These are phyloP conservation scores for Linum usitatissimum DNA, from an alignment of 345 rosid species.

Conservation along the genomic window DNA sequence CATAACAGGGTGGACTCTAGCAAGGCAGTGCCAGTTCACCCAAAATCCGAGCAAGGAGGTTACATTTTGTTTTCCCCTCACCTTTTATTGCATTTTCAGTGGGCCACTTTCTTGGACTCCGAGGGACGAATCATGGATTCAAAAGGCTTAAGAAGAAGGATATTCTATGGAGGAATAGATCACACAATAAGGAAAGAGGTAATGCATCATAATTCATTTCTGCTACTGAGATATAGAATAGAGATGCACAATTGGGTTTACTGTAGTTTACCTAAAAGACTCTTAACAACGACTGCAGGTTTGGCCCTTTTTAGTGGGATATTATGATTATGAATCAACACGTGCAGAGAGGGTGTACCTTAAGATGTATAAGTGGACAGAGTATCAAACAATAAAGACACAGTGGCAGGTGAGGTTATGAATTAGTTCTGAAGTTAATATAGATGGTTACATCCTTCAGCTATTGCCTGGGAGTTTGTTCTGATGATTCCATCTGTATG, in stretches of 20 bases:
- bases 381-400: slow-evolving; percentile 64
- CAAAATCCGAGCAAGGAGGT: no score
- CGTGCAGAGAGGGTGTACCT: slow-evolving; percentile 77
- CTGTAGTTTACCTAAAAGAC: slow-evolving; percentile 11
- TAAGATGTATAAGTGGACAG: slow-evolving; percentile 45
- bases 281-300: slow-evolving; percentile 35
- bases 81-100: slow-evolving; percentile 32
- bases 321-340: slow-evolving; percentile 66
- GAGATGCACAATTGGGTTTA: background rate
- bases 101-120: slow-evolving; percentile 70
- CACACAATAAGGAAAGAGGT: slow-evolving; percentile 74
- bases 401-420: slow-evolving; percentile 76
- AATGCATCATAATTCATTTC: background rate
- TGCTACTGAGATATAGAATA: background rate
- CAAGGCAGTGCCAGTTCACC: no score
- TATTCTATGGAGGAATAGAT: slow-evolving; percentile 90
- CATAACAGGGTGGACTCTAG: no score
- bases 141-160: slow-evolving; percentile 59
- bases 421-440: background rate
- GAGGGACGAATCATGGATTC: slow-evolving; percentile 76
- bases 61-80: background rate
- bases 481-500: background rate
- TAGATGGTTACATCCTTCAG: background rate
- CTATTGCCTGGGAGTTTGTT: background rate
- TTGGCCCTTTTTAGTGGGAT: slow-evolving; percentile 86